Base-by-base conservation (phyloP, 345 rosid genomes). In the Salix suchowensis region DNA sequence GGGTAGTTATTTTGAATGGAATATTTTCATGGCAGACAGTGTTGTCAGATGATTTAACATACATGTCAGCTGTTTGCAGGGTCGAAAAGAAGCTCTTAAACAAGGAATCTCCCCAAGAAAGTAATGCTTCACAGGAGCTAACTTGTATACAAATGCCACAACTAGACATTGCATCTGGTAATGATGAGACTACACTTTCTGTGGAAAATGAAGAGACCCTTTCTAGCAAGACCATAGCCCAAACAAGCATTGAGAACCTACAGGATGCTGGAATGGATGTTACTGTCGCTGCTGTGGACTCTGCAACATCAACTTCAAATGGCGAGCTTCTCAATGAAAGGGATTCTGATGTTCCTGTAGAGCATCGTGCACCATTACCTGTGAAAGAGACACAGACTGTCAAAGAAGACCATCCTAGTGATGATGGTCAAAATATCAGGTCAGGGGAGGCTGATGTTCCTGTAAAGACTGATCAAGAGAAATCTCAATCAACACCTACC, bases 351-450 rank as follows among this genome's bases (percentile, higher is more conserved):
- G 83, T 83, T 67, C 75, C 62, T 76, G 74, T 77, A 11, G 84
- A 87, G 67, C 81, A 60, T 6, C 75, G 85, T 60, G 76, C 86
- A 34, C 70, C 87, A 28, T 78, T 82, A 77, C 85, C 82, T 74
- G 80, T 85, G 34, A 84, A 90, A 82, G 92, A 86, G 71, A 73
- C 81, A 40, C 89, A 85, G 84, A 88, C 80, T 71, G 76, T 65
- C 68, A 70, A 62, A 76, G 87, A 81, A 83, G 87, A 86, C 64
- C 71, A 70, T 78, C 79, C 69, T 23, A 76, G 71, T 72, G 86
- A 85, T 82, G 74, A 82, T 72, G 75, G 72, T 48, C 73, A 74
- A 75, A 81, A 71, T 7, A 74, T 15, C 21, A 72, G 81, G 73
- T 73, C 68, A 50, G 80, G 74, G 65, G 88, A 79, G 76, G 72